Evolutionary conservation across 768 basidiomycete species (phyloP), one percentile per base, ranked within the genome.

Genomic region (Sarcodon aspratus): DNA sequence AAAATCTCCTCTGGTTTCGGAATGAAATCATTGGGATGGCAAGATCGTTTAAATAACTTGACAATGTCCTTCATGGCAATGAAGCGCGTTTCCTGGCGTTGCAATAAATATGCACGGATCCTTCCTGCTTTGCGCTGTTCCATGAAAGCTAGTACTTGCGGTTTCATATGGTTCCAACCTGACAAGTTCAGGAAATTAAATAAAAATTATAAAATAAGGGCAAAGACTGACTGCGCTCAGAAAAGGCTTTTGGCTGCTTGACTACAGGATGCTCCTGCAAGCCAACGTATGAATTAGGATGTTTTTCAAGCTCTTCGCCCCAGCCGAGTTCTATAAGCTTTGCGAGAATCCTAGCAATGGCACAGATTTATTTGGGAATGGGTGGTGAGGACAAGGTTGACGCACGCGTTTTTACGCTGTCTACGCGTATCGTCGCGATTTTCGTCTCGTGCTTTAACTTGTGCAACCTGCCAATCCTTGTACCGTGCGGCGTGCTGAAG

Each of bases 131-230:
- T 46, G 15, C 52, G 51, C 9, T n/a, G n/a, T 33, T 44, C 27
- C 12, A 55, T 55, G 33, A 37, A 33, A 43, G 46, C 64, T 49
- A 60, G 40, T 9, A 42, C 40, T 27, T 15, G 40, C 27, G 40
- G 17, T 13, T 42, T 42, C 4, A 42, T 42, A 17, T 6, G 17
- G 27, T 15, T 27, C 40, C 11, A 42, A 15, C 11, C 40, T 42
- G 13, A 13, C 15, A 42, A 13, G 40, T 17, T 42, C 27, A 27
- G 21, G 2, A 27, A 27, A 5, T 27, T 27, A 5, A 2, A 27
- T 5, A 27, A 27, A 27, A n/a, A n/a, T n/a, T n/a, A n/a, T n/a
- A n/a, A n/a, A n/a, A n/a, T n/a, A n/a, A n/a, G n/a, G n/a, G n/a
- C n/a, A n/a, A 27, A 5, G 21, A 5, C 21, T 5, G 2, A 27